Conservation (phyloP, 1,284 basidiomycete species). For the Ceratobasidium papillatum region DNA sequence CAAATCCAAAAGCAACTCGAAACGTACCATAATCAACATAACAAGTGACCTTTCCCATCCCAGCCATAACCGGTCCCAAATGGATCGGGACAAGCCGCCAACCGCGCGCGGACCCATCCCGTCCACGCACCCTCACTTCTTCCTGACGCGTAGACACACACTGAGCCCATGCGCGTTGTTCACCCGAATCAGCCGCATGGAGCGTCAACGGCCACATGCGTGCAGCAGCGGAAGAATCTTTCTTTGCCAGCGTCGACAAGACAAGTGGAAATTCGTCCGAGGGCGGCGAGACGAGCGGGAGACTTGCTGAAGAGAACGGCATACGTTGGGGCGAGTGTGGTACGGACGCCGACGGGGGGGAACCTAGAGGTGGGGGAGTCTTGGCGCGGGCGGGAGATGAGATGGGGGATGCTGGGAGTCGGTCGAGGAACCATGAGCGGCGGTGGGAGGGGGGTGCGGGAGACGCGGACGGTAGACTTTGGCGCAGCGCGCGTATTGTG, state of each 20-base stretch:
- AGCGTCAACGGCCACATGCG: constrained; percentile 26
- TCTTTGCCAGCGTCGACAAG: constrained; percentile 18
- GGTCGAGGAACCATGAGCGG: constrained; percentile 40
- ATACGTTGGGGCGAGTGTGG: not conserved
- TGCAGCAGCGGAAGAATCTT: constrained; percentile 1
- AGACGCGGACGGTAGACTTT: not conserved
- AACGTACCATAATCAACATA: constrained; percentile 37
- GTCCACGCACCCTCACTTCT: constrained; percentile 15
- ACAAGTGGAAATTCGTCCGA: constrained; percentile 27
- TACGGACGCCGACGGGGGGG: not conserved
- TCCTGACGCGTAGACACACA: constrained; percentile 31
- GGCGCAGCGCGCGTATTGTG: constrained; percentile 26
- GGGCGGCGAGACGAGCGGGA: not conserved
- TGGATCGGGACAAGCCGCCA: constrained; percentile 23
- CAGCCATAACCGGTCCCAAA: not conserved
- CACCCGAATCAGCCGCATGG: constrained; percentile 10
- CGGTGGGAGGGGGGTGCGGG: constrained; percentile 1
- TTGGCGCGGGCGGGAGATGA: constrained; percentile 28
- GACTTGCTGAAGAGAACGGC: not conserved
- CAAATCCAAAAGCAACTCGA: not conserved
- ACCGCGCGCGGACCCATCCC: constrained; percentile 12
- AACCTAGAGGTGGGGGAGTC: constrained; percentile 19
- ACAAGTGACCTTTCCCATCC: constrained; percentile 18
- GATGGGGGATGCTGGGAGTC: constrained; percentile 13
- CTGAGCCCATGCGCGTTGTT: constrained; percentile 36